Evolutionary conservation across 108 stramenopile genomes (phyloP), one percentile per base, ranked within the genome.

Genomic region (Phaeodactylum tricornutum): DNA sequence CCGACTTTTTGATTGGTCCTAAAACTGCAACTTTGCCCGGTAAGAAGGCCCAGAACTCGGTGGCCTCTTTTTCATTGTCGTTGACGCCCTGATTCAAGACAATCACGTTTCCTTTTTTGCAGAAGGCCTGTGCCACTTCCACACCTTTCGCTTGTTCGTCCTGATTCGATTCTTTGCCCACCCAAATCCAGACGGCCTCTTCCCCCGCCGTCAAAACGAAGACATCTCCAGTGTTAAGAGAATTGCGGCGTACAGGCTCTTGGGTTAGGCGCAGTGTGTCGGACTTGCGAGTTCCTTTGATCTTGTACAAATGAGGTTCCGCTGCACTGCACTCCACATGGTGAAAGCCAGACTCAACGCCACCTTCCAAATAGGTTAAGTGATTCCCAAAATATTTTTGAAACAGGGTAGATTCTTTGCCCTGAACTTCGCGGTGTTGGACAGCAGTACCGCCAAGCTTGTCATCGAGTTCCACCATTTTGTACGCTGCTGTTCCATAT

Each of bases 391-490:
- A 81, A 35, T 56, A 68, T 22, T 53, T 38, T 27, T 65, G 34
- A 58, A 96, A 96, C 16, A 59, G 50, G 24, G 43, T 36, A 8
- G 81, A 75, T 75, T 94, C 95, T 29, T 59, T 38, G 14, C 92
- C 90, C 63, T 92, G 71, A 1, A 80, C 59, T 58, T 96, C 89
- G 15, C 94, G 77, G 65, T 87, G 88, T 63, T 96, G 93, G 19
- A 95, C 71, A 11, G 92, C 69, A 11, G 54, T 67, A 5, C 82
- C 85, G 3, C 90, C 93, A 24, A 95, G 45, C 5, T 61, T 44
- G 29, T 93, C 90, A 59, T 96, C 96, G 35, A 85, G 75, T 72
- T 94, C 96, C 25, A 93, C 88, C 51, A 91, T 82, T 64, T 93
- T 93, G 60, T 72, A 72, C 33, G 71, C 96, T 0, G 92, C 93